Percentiles rank a stretch among this genome's conserved stretches.
These are phyloP conservation scores for Leccinum fallax DNA, from an alignment of 1,284 basidiomycete genomes.

Conservation along the genomic window DNA sequence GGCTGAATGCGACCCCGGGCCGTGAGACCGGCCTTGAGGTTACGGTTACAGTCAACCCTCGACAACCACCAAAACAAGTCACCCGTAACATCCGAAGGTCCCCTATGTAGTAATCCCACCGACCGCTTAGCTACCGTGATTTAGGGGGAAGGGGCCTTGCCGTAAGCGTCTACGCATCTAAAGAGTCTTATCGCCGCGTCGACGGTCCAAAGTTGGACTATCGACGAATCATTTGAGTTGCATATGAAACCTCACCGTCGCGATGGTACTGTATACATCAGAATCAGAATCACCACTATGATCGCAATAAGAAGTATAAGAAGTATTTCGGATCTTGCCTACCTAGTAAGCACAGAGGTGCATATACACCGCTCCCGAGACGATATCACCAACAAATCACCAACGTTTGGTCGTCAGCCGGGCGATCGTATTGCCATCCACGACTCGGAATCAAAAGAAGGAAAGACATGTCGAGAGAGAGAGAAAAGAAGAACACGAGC, in stretches of 20 bases:
- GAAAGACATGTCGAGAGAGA: neutral
- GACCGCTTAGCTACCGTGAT: neutral
- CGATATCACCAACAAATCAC: neutral
- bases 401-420: neutral
- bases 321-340: neutral
- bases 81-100: neutral
- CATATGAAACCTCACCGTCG: neutral
- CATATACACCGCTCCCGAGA: neutral
- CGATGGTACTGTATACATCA: neutral
- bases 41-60: neutral
- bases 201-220: neutral
- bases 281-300: neutral
- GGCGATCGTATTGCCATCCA: neutral
- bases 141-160: neutral
- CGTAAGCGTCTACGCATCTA: neutral
- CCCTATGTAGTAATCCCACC: neutral
- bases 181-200: neutral
- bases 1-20: neutral
- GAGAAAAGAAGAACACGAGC: neutral
- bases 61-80: neutral
- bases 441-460: neutral
- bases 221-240: neutral
- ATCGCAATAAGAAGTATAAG: too few relatives aligned
- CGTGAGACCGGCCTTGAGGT: too few relatives aligned
- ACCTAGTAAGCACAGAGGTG: neutral